These are phyloP conservation scores for Phytophthora cryptogea DNA, from an alignment of 352 stramenopile genomes.

Conservation along the genomic window DNA sequence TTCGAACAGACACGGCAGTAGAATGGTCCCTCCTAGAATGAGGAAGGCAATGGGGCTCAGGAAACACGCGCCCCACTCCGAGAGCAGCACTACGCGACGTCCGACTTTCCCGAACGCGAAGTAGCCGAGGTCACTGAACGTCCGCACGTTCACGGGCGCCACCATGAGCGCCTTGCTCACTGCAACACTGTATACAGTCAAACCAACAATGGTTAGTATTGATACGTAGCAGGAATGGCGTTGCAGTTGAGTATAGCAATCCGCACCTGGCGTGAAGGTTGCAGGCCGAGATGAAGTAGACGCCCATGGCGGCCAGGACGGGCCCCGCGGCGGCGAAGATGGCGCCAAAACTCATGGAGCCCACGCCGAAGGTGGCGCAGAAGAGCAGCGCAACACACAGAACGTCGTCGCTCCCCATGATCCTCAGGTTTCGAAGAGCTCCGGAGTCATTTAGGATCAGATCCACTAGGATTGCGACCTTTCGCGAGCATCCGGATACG, in stretches of 20 bases:
- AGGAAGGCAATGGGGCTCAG: constrained; percentile 76
- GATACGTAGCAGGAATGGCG: neutral
- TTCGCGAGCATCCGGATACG: constrained; percentile 15
- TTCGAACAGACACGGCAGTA: constrained; percentile 59
- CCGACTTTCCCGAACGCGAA: constrained; percentile 59
- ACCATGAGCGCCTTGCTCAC: constrained; percentile 65
- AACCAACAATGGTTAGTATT: neutral
- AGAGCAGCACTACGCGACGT: constrained; percentile 52
- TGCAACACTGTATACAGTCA: constrained; percentile 39
- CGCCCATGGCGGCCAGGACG: constrained; percentile 54
- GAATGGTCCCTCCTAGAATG: constrained; percentile 62
- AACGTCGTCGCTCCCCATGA: constrained; percentile 47
- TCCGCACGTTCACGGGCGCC: constrained; percentile 56
- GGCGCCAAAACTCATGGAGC: constrained; percentile 74
- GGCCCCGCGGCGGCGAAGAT: constrained; percentile 65
- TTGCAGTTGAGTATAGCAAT: neutral
- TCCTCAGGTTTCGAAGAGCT: neutral
- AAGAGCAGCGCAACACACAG: constrained; percentile 71
- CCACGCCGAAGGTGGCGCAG: constrained; percentile 75
- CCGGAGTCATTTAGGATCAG: neutral
- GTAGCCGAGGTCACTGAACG: constrained; percentile 74
- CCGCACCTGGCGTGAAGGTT: constrained; percentile 68
- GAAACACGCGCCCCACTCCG: constrained; percentile 65
- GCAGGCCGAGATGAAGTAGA: constrained; percentile 81
- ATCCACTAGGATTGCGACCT: constrained; percentile 24